Percentiles rank a stretch among this genome's conserved stretches.
phyloP scores from a whole-genome alignment of 768 basidiomycete genomes.

The Scleroderma bovista region DNA sequence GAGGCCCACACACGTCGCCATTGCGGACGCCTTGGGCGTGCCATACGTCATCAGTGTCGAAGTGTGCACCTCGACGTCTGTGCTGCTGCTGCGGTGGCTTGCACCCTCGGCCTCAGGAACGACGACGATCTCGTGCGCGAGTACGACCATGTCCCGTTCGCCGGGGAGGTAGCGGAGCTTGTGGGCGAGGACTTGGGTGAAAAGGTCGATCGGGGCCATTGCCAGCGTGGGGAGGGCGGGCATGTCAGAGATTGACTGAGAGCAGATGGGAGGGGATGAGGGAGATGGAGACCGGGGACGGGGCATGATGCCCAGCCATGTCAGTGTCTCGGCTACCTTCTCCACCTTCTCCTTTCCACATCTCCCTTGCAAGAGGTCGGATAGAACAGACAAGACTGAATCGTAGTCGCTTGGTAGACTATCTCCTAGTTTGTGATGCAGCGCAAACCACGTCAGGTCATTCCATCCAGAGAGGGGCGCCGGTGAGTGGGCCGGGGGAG shows the following conservation, averaged over 20 bases:
- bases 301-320: constrained; percentile 29
- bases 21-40: constrained; percentile 57
- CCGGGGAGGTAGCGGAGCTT: constrained; percentile 60
- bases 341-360: constrained; percentile 10
- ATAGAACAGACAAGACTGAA: constrained; percentile 32
- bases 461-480: constrained; percentile 24
- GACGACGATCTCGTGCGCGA: constrained; percentile 77
- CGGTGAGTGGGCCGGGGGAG: constrained; percentile 5
- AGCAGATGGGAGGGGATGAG: constrained; percentile 1
- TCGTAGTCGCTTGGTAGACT: constrained; percentile 24
- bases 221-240: constrained; percentile 41
- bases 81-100: neutral
- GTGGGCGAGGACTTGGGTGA: constrained; percentile 66
- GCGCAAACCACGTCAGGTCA: constrained; percentile 32
- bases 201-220: constrained; percentile 60
- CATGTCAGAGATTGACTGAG: constrained; percentile 8
- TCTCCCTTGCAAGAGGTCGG: constrained; percentile 11
- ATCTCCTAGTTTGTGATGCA: constrained; percentile 23
- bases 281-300: constrained; percentile 5
- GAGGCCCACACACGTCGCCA: constrained; percentile 87
- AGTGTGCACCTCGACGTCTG: constrained; percentile 50
- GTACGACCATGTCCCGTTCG: constrained; percentile 85
- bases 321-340: constrained; percentile 37
- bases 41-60: constrained; percentile 66
- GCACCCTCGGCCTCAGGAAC: constrained; percentile 8